Base-by-base conservation (phyloP, 108 stramenopile species). In the Stephanodiscus minutulus region DNA sequence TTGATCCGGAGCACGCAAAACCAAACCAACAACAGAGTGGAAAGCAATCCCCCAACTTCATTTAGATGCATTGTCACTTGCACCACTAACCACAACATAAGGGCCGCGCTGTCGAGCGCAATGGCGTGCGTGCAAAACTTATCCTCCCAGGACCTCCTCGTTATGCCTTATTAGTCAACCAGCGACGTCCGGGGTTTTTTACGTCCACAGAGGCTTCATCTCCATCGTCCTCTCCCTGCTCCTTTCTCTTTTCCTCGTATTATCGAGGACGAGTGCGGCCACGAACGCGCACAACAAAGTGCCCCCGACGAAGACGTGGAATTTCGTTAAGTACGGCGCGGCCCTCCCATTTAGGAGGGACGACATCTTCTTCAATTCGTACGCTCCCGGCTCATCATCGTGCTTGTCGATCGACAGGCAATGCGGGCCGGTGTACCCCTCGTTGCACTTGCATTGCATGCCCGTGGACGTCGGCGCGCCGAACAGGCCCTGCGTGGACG, bases 341-440 rank as follows among this genome's bases (percentile, higher is more conserved):
- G 72, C 62, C 79, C 66, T 69, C 47, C 70, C 55, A 21, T 48
- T 7, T 28, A 83, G 76, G 6, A 79, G 56, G 17, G 41, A 66
- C 8, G 67, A 57, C 10, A 69, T 33, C 25, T 61, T 79, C 68
- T 74, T 74, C 49, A 76, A 31, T n/a, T 69, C 74, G 17, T 52
- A 65, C 3, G 90, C 93, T 56, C 90, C 88, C n/a, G 74, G 80
- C 10, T 74, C 73, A 41, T 87, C 83, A 48, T 94, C 93, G 20
- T 70, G 58, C 56, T 87, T 85, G 35, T 83, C 85, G 37, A 86
- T 57, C 0, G 93, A 84, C 15, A 94, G 68, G 62, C 93, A 94
- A 28, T 86, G 46, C 35, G 93, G 93, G 7, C 93, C 93, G 20
- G 91, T 88, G 76, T 83, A 94, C 10, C 91, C 90, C 8, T 71